A percentile compares a stretch with the other conserved stretches of the same genome.
phyloP scores from a whole-genome alignment of 306 rosid species.

The Citrullus mucosospermus region DNA sequence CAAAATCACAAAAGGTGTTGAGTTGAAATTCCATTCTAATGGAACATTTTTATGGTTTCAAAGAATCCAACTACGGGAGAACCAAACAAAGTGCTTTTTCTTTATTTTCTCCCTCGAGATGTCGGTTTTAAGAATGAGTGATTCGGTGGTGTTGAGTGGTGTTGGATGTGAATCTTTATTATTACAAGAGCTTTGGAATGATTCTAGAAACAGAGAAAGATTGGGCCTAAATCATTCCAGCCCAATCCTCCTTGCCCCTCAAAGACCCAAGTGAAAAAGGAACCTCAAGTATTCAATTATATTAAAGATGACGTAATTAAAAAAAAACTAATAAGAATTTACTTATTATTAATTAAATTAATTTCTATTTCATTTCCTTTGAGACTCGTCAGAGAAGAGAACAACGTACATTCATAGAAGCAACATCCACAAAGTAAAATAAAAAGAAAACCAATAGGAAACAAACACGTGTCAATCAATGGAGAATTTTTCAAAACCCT shows the following conservation, averaged over 20 bases:
- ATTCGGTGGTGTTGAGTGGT: too few relatives aligned
- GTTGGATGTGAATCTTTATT: too few relatives aligned
- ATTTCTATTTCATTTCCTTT: background rate
- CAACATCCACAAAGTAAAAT: slow-evolving; percentile 18
- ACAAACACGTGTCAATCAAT: slow-evolving; percentile 81
- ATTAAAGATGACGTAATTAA: background rate
- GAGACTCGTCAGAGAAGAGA: background rate
- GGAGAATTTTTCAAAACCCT: background rate
- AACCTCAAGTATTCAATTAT: background rate
- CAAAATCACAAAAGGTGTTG: too few relatives aligned
- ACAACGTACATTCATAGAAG: background rate
- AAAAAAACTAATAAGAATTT: background rate
- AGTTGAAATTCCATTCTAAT: too few relatives aligned
- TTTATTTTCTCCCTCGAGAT: too few relatives aligned
- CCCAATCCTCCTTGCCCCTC: background rate
- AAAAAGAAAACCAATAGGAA: slow-evolving; percentile 46
- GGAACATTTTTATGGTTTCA: too few relatives aligned
- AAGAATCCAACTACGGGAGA: too few relatives aligned
- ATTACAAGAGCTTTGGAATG: too few relatives aligned
- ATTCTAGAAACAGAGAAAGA: too few relatives aligned
- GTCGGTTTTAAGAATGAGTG: too few relatives aligned
- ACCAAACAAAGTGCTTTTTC: too few relatives aligned
- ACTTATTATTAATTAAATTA: background rate
- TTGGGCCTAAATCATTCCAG: background rate
- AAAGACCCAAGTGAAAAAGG: background rate